Evolutionary conservation across 176 grass and related monocot species (phyloP), one percentile per base, ranked within the genome.

Genomic region (Musa itinerans): DNA sequence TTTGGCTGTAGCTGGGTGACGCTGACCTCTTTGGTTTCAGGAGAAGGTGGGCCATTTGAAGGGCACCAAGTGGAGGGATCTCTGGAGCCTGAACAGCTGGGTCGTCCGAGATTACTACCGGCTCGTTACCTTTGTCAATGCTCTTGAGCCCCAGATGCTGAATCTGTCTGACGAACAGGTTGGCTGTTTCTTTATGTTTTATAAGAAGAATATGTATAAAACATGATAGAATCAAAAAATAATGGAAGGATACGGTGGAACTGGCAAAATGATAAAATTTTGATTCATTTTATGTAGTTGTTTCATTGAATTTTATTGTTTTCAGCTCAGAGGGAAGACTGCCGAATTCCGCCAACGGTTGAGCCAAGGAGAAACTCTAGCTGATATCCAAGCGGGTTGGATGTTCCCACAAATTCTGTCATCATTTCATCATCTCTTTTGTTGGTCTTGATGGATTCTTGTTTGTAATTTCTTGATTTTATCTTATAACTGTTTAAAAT

Each of bases 131-230:
- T 71, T 86, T 49, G 88, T 97, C 34, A 86, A 79, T 78, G 80
- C 77, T 68, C 68, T 89, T n/a, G 94, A 97, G 72, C 75, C 77
- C 53, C 67, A 20, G 54, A 87, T 93, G 67, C 77, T 69, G 76
- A 85, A 88, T 82, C 88, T 97, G 58, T 87, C 88, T 55, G 94
- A 97, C 71, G 85, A 97, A 81, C 92, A 92, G 89, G 92, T 96
- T 50, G 26, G 52, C 63, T 53, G 75, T 67, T 11, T 34, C 72
- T 3, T 56, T 12, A 15, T 62, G 2, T 23, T 51, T 20, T 0
- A 57, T 48, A 29, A 74, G 21, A 62, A 69, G 63, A 22, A 17
- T 53, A 43, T 24, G 9, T 1, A 25, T 17, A 10, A 14, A n/a
- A 24, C 52, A 8, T 24, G 11, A 43, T 43, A 5, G 34, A 6